phyloP scores from a whole-genome alignment of 306 rosid genomes.

The Rosa chinensis region DNA sequence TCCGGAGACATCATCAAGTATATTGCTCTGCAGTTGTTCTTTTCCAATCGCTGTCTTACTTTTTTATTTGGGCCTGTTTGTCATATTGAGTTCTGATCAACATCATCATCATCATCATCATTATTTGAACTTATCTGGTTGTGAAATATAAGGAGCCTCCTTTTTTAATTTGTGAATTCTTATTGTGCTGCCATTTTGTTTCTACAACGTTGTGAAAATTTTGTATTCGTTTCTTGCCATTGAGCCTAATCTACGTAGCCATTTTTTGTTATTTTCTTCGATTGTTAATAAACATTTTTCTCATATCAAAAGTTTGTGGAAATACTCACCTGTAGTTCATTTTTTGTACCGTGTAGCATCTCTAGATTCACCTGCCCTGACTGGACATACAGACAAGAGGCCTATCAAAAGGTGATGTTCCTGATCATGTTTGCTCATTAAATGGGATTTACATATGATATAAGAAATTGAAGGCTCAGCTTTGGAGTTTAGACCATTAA shows the following conservation, averaged over 20 bases:
- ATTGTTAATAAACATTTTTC: background rate
- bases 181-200: background rate
- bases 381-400: constrained; percentile 65
- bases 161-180: background rate
- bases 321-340: background rate
- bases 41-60: background rate
- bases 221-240: background rate
- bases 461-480: background rate
- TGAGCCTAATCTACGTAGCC: background rate
- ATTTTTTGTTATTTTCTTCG: background rate
- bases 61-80: background rate
- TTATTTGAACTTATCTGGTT: background rate
- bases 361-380: constrained; percentile 60
- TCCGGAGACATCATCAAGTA: constrained; percentile 55
- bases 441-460: background rate
- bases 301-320: background rate
- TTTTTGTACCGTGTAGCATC: constrained; percentile 47
- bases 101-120: too few species aligned
- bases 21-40: background rate
- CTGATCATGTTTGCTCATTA: background rate
- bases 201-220: background rate
- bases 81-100: background rate
- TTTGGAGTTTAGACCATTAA: background rate
- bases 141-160: background rate
- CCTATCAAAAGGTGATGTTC: constrained; percentile 34